phyloP scores from a whole-genome alignment of 2,329 filamentous ascomycete species.

The Cytospora leucostoma region DNA sequence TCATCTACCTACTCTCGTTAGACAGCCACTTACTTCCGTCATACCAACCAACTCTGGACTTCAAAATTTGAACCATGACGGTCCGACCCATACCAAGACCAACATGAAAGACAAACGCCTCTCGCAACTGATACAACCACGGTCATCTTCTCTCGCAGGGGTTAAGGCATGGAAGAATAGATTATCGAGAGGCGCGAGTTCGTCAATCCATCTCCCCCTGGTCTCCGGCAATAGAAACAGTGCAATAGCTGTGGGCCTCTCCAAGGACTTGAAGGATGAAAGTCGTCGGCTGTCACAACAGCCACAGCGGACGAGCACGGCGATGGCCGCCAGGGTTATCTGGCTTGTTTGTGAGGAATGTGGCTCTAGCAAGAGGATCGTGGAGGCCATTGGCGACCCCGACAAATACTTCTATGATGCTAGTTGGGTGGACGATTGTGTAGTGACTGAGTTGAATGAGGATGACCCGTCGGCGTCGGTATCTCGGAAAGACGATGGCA shows the following conservation, averaged over 20 bases:
- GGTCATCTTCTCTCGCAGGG: constrained; percentile 9
- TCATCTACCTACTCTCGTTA: background rate
- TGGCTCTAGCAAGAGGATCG: constrained; percentile 11
- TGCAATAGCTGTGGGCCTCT: background rate
- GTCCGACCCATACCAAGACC: background rate
- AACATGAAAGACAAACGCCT: background rate
- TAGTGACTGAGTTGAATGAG: background rate
- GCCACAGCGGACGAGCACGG: background rate
- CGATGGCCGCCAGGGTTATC: constrained; percentile 12
- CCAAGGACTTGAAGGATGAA: background rate
- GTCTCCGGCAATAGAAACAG: background rate
- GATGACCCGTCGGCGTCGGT: background rate
- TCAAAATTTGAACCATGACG: background rate
- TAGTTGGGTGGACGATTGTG: background rate
- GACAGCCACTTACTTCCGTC: background rate
- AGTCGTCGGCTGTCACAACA: background rate
- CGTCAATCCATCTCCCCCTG: background rate
- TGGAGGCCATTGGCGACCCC: constrained; percentile 4
- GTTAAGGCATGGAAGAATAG: background rate
- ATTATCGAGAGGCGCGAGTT: background rate
- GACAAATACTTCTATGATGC: constrained; percentile 10
- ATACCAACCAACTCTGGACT: background rate
- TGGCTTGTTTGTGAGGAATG: constrained; percentile 14
- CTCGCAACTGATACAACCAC: constrained; percentile 11
- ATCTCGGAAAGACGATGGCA: background rate